phyloP scores from a whole-genome alignment of 768 basidiomycete species.

The Pleurotus platypus region DNA sequence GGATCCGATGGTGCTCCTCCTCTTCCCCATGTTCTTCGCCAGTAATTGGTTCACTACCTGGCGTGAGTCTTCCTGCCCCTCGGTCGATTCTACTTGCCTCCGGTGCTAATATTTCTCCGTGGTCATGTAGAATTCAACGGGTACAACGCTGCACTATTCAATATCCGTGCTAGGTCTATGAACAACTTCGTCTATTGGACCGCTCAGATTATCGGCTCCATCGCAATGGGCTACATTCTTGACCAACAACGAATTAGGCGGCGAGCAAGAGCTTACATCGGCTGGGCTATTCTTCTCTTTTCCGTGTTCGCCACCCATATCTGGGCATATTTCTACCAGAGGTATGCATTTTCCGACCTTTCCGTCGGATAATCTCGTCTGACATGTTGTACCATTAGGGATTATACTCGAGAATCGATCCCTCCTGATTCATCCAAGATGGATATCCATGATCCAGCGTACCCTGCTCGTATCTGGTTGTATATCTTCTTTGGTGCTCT shows the following conservation, averaged over 20 bases:
- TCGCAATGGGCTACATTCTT: slow-evolving; percentile 66
- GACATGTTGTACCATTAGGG: slow-evolving; percentile 22
- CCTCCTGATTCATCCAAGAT: slow-evolving; percentile 40
- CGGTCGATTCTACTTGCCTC: not conserved
- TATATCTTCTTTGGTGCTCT: slow-evolving; percentile 74
- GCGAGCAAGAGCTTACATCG: slow-evolving; percentile 66
- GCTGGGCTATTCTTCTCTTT: slow-evolving; percentile 58
- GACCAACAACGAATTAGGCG: slow-evolving; percentile 55
- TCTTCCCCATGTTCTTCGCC: slow-evolving; percentile 85
- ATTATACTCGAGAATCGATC: slow-evolving; percentile 53
- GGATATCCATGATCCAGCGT: slow-evolving; percentile 55
- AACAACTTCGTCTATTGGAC: slow-evolving; percentile 82
- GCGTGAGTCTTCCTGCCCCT: slow-evolving; percentile 46
- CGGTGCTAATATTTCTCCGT: not conserved
- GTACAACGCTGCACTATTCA: slow-evolving; percentile 77
- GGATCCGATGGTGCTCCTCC: slow-evolving; percentile 68
- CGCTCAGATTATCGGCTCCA: slow-evolving; percentile 72
- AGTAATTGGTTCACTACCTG: slow-evolving; percentile 87
- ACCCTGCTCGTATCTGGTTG: slow-evolving; percentile 52
- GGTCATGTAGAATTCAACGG: slow-evolving; percentile 63
- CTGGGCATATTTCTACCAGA: slow-evolving; percentile 79
- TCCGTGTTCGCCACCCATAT: slow-evolving; percentile 69
- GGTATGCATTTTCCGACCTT: slow-evolving; percentile 33
- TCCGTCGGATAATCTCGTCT: slow-evolving; percentile 10
- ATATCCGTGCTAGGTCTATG: slow-evolving; percentile 72